Conservation (phyloP, 768 basidiomycete species). For the Termitomyces sp. region DNA sequence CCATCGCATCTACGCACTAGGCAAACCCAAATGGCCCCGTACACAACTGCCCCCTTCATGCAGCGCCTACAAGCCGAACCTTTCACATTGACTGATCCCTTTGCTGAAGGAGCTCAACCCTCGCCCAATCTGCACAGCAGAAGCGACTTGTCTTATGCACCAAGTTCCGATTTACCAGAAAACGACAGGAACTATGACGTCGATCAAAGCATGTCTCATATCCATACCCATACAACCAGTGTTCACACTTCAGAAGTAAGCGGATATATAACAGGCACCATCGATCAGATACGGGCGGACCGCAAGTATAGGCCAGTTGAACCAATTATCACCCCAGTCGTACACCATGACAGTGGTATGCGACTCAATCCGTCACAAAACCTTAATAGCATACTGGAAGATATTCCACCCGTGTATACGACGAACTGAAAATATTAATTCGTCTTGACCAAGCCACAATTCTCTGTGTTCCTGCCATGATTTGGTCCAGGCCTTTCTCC, state of each 20-base stretch:
- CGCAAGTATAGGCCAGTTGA: not conserved
- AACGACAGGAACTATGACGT: not conserved
- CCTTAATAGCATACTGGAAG: not conserved
- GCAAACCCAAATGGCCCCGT: not conserved
- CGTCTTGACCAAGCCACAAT: too few relatives aligned
- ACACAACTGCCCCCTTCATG: not conserved
- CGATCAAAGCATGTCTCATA: not conserved
- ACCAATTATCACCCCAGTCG: not conserved
- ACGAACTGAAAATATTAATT: not conserved
- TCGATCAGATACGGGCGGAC: not conserved
- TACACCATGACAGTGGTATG: constrained; percentile 8
- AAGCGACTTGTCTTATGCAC: not conserved
- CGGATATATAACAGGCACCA: not conserved
- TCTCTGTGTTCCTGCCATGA: too few relatives aligned
- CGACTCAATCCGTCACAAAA: not conserved
- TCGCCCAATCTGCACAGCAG: not conserved
- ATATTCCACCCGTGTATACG: not conserved
- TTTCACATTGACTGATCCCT: not conserved
- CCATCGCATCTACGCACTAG: not conserved
- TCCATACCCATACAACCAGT: not conserved
- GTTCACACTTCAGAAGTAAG: not conserved
- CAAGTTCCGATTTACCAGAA: not conserved
- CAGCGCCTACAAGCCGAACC: not conserved
- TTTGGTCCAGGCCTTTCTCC: too few relatives aligned
- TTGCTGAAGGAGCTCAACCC: not conserved